Conservation (phyloP, 495 filamentous ascomycete genomes). For the Aspergillus indologenus region DNA sequence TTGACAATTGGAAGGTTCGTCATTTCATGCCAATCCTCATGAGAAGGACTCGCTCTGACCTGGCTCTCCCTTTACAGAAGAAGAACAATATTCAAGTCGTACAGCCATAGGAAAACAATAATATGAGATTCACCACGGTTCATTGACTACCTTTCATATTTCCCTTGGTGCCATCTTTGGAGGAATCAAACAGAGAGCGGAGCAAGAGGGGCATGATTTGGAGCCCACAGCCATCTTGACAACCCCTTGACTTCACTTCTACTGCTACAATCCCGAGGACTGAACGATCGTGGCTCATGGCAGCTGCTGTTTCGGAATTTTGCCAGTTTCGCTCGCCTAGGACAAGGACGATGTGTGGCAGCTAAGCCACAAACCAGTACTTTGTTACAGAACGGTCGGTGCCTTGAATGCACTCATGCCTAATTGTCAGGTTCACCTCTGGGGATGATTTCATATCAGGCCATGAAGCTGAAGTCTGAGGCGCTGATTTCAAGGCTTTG, state of each 20-base stretch:
- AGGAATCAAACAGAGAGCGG: constrained; percentile 5
- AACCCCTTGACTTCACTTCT: constrained; percentile 4
- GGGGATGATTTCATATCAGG: background rate
- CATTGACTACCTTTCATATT: constrained; percentile 1
- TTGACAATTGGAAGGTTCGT: constrained; percentile 95
- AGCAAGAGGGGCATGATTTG: constrained; percentile 14
- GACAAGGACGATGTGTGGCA: constrained; percentile 2
- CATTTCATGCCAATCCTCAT: constrained; percentile 9
- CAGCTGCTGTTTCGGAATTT: background rate
- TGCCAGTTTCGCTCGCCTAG: constrained; percentile 2
- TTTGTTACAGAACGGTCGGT: background rate
- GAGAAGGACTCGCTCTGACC: constrained; percentile 12
- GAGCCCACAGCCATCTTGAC: constrained; percentile 13
- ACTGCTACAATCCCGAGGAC: background rate
- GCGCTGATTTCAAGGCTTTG: constrained; percentile 8
- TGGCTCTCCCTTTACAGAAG: constrained; percentile 58
- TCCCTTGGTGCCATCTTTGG: constrained; percentile 9
- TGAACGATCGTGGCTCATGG: background rate
- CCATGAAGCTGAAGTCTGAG: constrained; percentile 7
- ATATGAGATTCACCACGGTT: background rate
- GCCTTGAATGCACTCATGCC: constrained; percentile 14
- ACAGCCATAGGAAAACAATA: constrained; percentile 49
- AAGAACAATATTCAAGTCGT: constrained; percentile 99
- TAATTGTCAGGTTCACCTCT: constrained; percentile 9
- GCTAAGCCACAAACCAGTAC: background rate